These are phyloP conservation scores for Evansstolkia leycettana DNA, from an alignment of 495 filamentous ascomycete species.

Conservation along the genomic window DNA sequence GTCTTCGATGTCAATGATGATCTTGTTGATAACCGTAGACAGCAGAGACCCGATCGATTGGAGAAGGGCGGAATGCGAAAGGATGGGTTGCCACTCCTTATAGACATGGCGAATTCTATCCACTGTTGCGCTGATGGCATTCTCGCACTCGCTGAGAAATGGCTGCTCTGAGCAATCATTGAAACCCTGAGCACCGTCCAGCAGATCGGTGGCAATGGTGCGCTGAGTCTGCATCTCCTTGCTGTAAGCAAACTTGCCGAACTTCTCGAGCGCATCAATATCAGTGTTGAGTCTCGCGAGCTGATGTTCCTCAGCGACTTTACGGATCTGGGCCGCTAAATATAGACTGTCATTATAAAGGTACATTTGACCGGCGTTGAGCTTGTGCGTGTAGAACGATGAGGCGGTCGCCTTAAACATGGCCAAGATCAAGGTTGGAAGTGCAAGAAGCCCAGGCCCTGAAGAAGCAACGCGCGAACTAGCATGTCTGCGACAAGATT, in stretches of 20 bases:
- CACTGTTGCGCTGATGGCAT: constrained; percentile 56
- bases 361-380: constrained; percentile 69
- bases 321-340: constrained; percentile 58
- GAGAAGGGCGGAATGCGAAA: constrained; percentile 69
- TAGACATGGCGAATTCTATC: constrained; percentile 57
- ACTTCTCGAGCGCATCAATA: constrained; percentile 57
- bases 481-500: constrained; percentile 22
- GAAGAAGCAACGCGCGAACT: constrained; percentile 53
- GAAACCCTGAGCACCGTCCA: constrained; percentile 65
- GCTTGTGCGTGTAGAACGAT: constrained; percentile 55
- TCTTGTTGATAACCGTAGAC: constrained; percentile 65
- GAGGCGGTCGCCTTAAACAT: constrained; percentile 85
- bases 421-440: constrained; percentile 75
- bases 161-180: constrained; percentile 47
- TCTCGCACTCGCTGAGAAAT: constrained; percentile 53
- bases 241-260: constrained; percentile 73
- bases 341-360: constrained; percentile 87
- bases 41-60: constrained; percentile 78
- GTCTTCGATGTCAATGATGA: constrained; percentile 78
- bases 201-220: constrained; percentile 69
- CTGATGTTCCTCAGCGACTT: constrained; percentile 36
- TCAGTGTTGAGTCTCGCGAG: constrained; percentile 54
- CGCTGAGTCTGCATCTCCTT: constrained; percentile 81
- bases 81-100: constrained; percentile 62
- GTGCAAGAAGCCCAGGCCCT: constrained; percentile 58